These are phyloP conservation scores for Russula abietina DNA, from an alignment of 768 basidiomycete genomes.

Conservation along the genomic window DNA sequence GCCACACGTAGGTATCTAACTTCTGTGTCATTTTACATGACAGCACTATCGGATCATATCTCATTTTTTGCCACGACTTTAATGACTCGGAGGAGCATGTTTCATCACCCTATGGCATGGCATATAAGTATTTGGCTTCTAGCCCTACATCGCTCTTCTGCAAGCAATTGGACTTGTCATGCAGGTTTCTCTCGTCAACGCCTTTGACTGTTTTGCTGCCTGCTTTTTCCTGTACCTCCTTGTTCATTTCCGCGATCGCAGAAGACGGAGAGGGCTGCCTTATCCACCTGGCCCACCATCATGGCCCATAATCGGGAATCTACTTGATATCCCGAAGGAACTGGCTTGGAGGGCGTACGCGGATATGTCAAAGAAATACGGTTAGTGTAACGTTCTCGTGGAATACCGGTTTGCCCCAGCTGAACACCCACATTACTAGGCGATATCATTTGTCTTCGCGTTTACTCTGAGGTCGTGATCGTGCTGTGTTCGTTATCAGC, in stretches of 20 bases:
- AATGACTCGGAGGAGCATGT: too few species aligned
- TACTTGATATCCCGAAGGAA: slow-evolving; percentile 4
- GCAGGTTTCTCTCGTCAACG: neutral
- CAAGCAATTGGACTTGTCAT: neutral
- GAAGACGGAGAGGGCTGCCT: neutral
- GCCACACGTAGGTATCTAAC: too few species aligned
- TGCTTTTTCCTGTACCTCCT: neutral
- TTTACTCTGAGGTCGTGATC: slow-evolving; percentile 44
- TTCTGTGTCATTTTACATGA: too few species aligned
- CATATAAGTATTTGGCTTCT: too few species aligned
- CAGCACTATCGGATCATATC: too few species aligned
- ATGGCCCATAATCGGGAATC: slow-evolving; percentile 8
- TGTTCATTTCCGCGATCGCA: neutral
- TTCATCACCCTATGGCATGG: too few species aligned
- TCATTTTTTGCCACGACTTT: too few species aligned
- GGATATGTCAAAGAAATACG: neutral
- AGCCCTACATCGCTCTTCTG: too few species aligned
- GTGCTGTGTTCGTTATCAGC: slow-evolving; percentile 42
- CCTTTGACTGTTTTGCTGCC: neutral
- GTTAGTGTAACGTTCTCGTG: neutral
- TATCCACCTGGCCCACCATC: slow-evolving; percentile 10
- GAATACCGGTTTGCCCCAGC: neutral
- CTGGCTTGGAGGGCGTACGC: neutral
- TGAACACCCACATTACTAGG: neutral
- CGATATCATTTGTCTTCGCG: slow-evolving; percentile 18